These are phyloP conservation scores for Acanthamoeba lugdunensis DNA, from an alignment of 208 protist genomes.

Conservation along the genomic window DNA sequence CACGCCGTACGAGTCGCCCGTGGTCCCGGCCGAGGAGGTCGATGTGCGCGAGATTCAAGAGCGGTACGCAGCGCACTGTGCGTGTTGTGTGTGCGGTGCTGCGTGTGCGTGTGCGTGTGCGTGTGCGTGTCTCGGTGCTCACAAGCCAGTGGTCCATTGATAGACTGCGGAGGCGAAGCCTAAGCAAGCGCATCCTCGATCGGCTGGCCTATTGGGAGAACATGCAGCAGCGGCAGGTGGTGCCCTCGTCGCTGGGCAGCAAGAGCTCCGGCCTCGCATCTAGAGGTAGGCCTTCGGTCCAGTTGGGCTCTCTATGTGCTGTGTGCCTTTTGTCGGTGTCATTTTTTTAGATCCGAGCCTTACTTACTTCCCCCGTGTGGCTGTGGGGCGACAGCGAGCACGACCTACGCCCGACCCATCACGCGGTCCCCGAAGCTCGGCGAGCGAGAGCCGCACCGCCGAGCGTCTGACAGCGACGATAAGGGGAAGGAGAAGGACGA, in stretches of 20 bases:
- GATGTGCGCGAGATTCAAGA: slow-evolving; percentile 34
- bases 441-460: background rate
- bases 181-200: slow-evolving; percentile 66
- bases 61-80: background rate
- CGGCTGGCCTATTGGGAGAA: slow-evolving; percentile 56
- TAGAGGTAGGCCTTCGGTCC: background rate
- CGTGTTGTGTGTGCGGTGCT: background rate
- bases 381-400: background rate
- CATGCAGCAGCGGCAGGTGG: slow-evolving; percentile 12
- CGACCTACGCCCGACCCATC: background rate
- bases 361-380: background rate
- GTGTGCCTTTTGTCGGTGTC: background rate
- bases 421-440: background rate
- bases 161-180: slow-evolving; percentile 1
- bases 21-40: background rate
- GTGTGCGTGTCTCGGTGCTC: too few species aligned
- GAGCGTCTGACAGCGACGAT: background rate
- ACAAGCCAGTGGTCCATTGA: background rate
- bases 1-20: background rate
- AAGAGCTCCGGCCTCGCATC: background rate
- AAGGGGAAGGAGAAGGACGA: slow-evolving; percentile 46
- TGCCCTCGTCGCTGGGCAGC: background rate
- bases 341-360: too few species aligned
- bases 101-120: too few species aligned
- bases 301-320: too few species aligned